Conservation (phyloP, 306 rosid genomes). For the Ormosia semicastrata region DNA sequence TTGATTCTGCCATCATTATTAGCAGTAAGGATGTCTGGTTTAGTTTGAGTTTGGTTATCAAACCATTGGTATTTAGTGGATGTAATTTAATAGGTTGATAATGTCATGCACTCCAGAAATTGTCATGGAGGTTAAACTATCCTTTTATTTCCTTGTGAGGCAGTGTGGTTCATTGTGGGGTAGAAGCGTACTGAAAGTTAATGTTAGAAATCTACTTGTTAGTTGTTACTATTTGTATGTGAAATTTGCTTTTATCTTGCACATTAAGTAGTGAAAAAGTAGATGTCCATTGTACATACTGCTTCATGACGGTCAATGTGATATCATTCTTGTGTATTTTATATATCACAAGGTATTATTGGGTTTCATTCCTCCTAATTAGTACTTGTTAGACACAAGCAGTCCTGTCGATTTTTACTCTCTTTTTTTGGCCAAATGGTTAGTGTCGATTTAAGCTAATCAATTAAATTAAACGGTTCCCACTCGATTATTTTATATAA, state of each 20-base stretch:
- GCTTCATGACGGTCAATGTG: background rate
- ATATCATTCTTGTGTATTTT: background rate
- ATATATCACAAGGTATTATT: background rate
- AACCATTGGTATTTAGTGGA: background rate
- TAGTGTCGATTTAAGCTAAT: background rate
- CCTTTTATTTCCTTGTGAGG: background rate
- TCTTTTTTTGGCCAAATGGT: background rate
- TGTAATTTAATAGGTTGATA: background rate
- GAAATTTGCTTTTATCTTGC: background rate
- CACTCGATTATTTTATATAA: background rate
- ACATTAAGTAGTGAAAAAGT: background rate
- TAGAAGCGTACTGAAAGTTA: background rate
- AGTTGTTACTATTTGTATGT: slow-evolving; percentile 15
- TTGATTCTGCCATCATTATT: background rate
- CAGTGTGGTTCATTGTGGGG: background rate
- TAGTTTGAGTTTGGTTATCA: slow-evolving; percentile 5
- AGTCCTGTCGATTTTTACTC: background rate
- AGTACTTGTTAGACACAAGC: background rate
- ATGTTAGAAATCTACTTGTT: background rate
- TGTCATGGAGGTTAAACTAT: background rate
- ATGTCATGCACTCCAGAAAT: background rate
- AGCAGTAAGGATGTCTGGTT: slow-evolving; percentile 1
- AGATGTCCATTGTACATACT: slow-evolving; percentile 5
- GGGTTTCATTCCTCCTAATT: background rate
- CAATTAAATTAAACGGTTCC: background rate